phyloP scores from a whole-genome alignment of 1,139 yeast genomes.

The Yamadazyma triangularis region DNA sequence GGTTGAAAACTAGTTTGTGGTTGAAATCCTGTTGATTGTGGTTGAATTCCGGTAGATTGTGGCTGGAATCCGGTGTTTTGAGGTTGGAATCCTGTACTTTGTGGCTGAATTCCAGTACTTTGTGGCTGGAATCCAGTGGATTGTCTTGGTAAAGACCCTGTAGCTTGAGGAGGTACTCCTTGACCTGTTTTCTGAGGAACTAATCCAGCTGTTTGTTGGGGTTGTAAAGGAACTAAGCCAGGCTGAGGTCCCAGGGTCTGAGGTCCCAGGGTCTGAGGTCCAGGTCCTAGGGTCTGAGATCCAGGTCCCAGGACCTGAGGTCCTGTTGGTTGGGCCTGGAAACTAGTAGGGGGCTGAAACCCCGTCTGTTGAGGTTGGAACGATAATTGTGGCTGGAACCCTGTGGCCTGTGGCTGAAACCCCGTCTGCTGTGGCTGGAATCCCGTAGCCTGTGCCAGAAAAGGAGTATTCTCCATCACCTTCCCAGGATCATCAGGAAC shows the following conservation, averaged over 20 bases:
- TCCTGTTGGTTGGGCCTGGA: conserved; percentile 4
- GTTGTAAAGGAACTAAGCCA: conserved; percentile 45
- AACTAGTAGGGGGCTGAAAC: conserved; percentile 13
- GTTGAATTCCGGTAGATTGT: conserved; percentile 10
- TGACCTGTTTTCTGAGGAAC: conserved; percentile 39
- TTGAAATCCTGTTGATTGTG: conserved; percentile 25
- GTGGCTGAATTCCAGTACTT: conserved; percentile 25
- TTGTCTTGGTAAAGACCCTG: no score
- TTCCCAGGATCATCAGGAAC: conserved; percentile 57
- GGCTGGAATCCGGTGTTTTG: conserved; percentile 22
- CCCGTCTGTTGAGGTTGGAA: conserved; percentile 32
- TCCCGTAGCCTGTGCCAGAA: conserved; percentile 19
- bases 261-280: conserved; percentile 38
- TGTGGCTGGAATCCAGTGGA: conserved; percentile 17
- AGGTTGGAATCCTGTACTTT: conserved; percentile 37
- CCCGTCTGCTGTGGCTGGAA: conserved; percentile 13
- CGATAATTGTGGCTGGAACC: conserved; percentile 21
- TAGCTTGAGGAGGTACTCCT: conserved; percentile 16
- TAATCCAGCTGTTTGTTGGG: conserved; percentile 46
- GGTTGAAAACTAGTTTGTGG: conserved; percentile 14
- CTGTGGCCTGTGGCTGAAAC: conserved; percentile 7
- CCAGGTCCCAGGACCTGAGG: conserved; percentile 43
- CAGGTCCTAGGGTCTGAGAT: conserved; percentile 9
- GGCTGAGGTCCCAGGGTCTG: no score
- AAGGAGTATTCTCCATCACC: conserved; percentile 44